phyloP scores from a whole-genome alignment of 768 basidiomycete genomes.

The Phlebiopsis gigantea region DNA sequence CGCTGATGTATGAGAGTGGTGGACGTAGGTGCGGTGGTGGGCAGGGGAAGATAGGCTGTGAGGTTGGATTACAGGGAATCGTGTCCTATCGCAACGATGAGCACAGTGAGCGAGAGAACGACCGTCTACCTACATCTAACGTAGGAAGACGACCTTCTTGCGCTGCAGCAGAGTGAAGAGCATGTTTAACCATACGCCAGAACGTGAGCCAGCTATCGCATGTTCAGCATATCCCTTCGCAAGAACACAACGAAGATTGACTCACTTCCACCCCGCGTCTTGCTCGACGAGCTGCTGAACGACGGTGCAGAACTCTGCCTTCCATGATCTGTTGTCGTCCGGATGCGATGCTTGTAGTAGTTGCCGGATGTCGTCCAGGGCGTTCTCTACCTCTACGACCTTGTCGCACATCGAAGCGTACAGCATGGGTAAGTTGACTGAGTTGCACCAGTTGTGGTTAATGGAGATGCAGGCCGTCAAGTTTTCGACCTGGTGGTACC shows the following conservation, averaged over 20 bases:
- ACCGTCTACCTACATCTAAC: not conserved
- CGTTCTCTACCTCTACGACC: slow-evolving; percentile 23
- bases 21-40: slow-evolving; percentile 17
- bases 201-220: slow-evolving; percentile 24
- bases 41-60: slow-evolving; percentile 12
- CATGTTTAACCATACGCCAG: slow-evolving; percentile 24
- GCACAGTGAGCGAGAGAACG: not conserved
- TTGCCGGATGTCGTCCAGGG: slow-evolving; percentile 24
- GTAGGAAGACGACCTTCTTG: not conserved
- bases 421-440: slow-evolving; percentile 22
- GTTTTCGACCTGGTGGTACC: slow-evolving; percentile 28
- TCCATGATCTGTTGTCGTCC: slow-evolving; percentile 12
- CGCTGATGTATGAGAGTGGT: slow-evolving; percentile 10
- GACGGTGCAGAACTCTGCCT: slow-evolving; percentile 19
- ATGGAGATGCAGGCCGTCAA: slow-evolving; percentile 26
- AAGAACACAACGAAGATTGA: not conserved
- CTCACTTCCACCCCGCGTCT: slow-evolving; percentile 28
- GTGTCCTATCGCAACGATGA: not conserved
- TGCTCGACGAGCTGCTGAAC: slow-evolving; percentile 27
- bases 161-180: slow-evolving; percentile 1
- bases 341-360: slow-evolving; percentile 10
- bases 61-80: not conserved
- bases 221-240: not conserved
- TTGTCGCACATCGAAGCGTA: slow-evolving; percentile 25
- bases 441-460: slow-evolving; percentile 30